Evolutionary conservation across 495 filamentous ascomycete genomes (phyloP), one percentile per base, ranked within the genome.

Genomic region (Tuber brumale): DNA sequence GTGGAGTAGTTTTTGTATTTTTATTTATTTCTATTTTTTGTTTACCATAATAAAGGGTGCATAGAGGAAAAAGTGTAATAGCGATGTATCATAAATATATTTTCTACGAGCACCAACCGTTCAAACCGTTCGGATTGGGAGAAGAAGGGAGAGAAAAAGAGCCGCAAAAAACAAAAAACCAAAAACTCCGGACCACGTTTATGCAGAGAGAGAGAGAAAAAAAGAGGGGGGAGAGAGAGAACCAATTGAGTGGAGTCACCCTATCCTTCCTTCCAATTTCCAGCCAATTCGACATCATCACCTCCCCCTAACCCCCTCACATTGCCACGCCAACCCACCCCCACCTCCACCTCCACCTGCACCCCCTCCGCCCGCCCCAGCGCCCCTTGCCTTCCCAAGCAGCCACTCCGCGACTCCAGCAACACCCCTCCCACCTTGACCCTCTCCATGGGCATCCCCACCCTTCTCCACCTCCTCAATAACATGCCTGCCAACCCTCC

Each of bases 401-500:
- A 83, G 43, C 82, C 82, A 83, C 75, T 83, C 82, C 0, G 82
- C 79, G n/a, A 83, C 82, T 5, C 75, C 79, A 71, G 81, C 77
- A 27, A 80, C 71, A 42, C 81, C 74, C 18, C 79, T 70, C n/a
- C 76, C 90, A 70, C 79, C 43, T 9, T 66, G 8, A 27, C 27
- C 57, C 57, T 35, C 75, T 21, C 44, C 75, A 23, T 75, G 3
- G 48, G 48, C 12, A 57, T 57, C 81, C 46, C 91, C 88, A 70
- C 91, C 90, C 75, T 93, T 88, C 80, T 97, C 91, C 16, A 91
- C 92, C 86, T 97, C 93, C 85, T 99, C 95, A 82, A 99, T 98
- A 0, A 92, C 95, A 85, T 98, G 95, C 73, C 87, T 91, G 70
- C 91, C 78, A 41, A 99, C 90, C 71, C 94, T 86, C 4, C 96